Base-by-base conservation (phyloP, 192 early-diverging fungal genomes). In the Coemansia sp. region DNA sequence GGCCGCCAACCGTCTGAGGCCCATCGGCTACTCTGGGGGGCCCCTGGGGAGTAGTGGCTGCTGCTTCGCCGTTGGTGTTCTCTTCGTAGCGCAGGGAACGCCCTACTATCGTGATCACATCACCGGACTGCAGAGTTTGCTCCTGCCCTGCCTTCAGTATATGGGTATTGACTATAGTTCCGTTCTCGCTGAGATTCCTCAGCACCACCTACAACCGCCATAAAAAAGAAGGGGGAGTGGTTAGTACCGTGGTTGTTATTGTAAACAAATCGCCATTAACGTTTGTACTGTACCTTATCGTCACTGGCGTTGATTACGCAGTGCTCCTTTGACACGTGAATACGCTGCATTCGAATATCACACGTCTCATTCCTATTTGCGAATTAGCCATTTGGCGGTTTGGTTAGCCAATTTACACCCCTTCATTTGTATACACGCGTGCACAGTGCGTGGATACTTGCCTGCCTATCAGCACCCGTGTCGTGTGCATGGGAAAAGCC, bases 281-380 rank as follows among this genome's bases (percentile, higher is more conserved):
- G n/a, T 3, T 62, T 3, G 11, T 43, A 40, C 38, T 9, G 23
- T 73, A 62, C 70, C 65, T 70, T 39, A 20, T 67, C 59, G 26
- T 53, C 60, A 1, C 45, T 38, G 0, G 55, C 63, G 18, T 63
- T 72, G 5, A 81, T 69, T 2, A 71, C 50, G 36, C 71, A 76
- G 63, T 83, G 80, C 58, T 74, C 67, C 57, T 83, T 77, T 24
- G 80, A 77, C 42, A 74, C 80, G 36, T 74, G 60, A 0, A 65
- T 59, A 10, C 50, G 46, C 46, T 77, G 74, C 63, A 83, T 71
- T 14, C 80, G 75, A 13, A 83, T 83, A 23, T 83, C 75, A 43
- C 80, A 83, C 34, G 74, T 83, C 48, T 76, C 73, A 40, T 60
- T 63, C 42, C 71, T 74, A 64, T 10, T 13, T 13, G 46, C n/a